Evolutionary conservation across 192 early-diverging fungal genomes (phyloP), one percentile per base, ranked within the genome.

Genomic region (Rhizophagus sp.): DNA sequence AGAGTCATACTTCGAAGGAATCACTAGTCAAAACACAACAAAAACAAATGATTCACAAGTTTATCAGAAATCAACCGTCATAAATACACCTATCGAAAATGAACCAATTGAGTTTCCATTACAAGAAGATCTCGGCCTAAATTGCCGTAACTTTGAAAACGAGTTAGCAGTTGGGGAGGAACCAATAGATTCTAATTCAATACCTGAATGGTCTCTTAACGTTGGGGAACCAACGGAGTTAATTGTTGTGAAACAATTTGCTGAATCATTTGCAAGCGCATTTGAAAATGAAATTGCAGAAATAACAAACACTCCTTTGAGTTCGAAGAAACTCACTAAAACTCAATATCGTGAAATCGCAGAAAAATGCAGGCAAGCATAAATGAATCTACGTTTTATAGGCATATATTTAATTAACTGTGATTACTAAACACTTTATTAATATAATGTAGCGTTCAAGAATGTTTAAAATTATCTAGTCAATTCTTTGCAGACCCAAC

Each of bases 401-500:
- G 24, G 15, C 9, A 25, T 24, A 15, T 76, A 44, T 36, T 36
- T 36, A 41, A 41, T 41, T 41, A 5, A 64, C 15, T n/a, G 25
- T 41, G 34, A 27, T 65, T 65, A 25, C 3, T 76, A 4, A 39
- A 44, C 3, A 41, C 4, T 76, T 24, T 76, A 44, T 44, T 7
- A 11, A 3, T 75, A 5, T 75, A 33, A 24, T n/a, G 8, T 65
- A 76, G 75, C 19, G 75, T 76, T 13, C 22, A 63, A 22, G 62
- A 76, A 65, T 24, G 41, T 76, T 44, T 65, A 11, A 65, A 76
- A 65, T n/a, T 65, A 6, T 76, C 75, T n/a, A 62, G 25, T 41
- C 61, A 65, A 44, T 76, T 63, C n/a, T 76, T 76, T 76, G 62
- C 62, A 11, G 75, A 76, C 64, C 62, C 75, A 39, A 76, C 75